Percentiles rank a stretch among this genome's conserved stretches.
Evolutionary conservation across 164 flowering plant genomes (phyloP).

Genomic region (Dillenia suffruticosa): DNA sequence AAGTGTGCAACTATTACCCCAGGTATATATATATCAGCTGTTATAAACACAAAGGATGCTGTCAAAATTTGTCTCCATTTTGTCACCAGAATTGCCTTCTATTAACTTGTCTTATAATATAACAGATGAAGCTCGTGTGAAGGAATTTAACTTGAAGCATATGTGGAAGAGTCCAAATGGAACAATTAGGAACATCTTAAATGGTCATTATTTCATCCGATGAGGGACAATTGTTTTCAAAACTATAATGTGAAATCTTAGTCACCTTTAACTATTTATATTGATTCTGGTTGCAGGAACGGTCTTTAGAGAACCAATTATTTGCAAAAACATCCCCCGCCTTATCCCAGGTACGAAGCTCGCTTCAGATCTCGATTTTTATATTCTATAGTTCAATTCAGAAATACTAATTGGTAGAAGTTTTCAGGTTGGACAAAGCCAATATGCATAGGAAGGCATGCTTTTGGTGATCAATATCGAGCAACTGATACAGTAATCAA

Average conservation of each 20-base stretch:
- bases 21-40: constrained; percentile 36
- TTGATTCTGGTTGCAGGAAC: constrained; percentile 55
- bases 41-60: neutral
- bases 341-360: constrained; percentile 74
- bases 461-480: constrained; percentile 94
- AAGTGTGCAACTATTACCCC: constrained; percentile 99
- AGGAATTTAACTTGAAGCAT: constrained; percentile 72
- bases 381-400: neutral
- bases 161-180: constrained; percentile 99
- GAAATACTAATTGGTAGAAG: constrained; percentile 2
- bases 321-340: constrained; percentile 87
- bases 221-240: too few relatives aligned
- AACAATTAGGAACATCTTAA: constrained; percentile 91
- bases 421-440: constrained; percentile 93
- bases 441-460: constrained; percentile 98
- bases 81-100: too few relatives aligned
- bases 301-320: constrained; percentile 95
- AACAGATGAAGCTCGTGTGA: constrained; percentile 85
- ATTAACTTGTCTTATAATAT: constrained; percentile 3
- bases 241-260: too few relatives aligned
- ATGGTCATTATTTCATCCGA: constrained; percentile 41
- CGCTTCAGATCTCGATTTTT: neutral
- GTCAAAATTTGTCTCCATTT: neutral
- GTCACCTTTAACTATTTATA: too few relatives aligned
- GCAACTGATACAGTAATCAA: constrained; percentile 90